Evolutionary conservation across 768 basidiomycete species (phyloP), one percentile per base, ranked within the genome.

Genomic region (Dioszegia hungarica): DNA sequence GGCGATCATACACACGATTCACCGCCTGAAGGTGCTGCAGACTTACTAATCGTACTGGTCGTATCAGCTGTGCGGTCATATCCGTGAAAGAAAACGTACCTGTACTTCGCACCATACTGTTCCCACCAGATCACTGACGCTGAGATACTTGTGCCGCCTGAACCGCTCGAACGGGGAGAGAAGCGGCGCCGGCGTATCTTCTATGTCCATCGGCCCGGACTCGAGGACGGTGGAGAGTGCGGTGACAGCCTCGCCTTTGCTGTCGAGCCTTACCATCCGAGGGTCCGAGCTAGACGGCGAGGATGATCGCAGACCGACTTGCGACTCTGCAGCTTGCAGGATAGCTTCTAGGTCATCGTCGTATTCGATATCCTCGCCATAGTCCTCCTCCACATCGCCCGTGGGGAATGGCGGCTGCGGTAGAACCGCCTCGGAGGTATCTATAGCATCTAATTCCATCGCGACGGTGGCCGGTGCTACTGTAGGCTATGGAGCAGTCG

Each of bases 91-190:
- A n/a, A n/a, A 45, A 54, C 73, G 57, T 53, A 75, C 73, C 52
- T 75, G 70, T 10, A 74, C 72, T 53, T 78, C 76, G 49, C 78
- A 78, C 78, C 78, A 78, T 5, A 68, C 49, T 0, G 76, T 73
- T n/a, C 70, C 75, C 1, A 75, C 74, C 11, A 78, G 62, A 59
- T 78, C 78, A 1, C 77, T 72, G 5, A 78, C 75, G 36, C 75
- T 77, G 50, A 78, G 69, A 41, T 63, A 73, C 8, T 69, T 73
- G 43, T 66, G 64, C 38, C 66, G 70, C 36, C 76, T 60, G 37
- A 76, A 77, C 85, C 82, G 80, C 81, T 56, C 45, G 40, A 67
- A 73, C 10, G 62, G 68, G 4, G 60, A 57, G 29, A 38, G 5
- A 24, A 38, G 15, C 12, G 34, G 36, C 8, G 34, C 12, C 12